phyloP scores from a whole-genome alignment of 169 alveolate genomes.

The Plasmodium inui region DNA sequence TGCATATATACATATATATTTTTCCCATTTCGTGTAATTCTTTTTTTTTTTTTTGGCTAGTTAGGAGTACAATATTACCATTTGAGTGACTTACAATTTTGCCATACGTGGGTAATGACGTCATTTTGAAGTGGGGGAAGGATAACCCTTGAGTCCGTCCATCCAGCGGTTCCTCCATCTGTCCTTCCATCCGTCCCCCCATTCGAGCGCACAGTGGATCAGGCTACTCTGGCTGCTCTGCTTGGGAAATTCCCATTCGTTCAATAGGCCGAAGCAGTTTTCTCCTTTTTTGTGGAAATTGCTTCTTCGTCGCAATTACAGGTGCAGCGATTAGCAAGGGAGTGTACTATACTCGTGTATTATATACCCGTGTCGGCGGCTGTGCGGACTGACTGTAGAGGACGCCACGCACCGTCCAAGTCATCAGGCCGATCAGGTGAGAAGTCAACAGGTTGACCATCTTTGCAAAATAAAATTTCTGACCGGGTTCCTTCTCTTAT shows the following conservation, averaged over 20 bases:
- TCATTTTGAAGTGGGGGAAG: not conserved
- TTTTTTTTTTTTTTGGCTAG: not conserved
- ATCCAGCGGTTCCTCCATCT: not conserved
- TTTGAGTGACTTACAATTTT: not conserved
- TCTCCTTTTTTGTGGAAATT: not conserved
- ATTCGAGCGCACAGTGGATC: not conserved
- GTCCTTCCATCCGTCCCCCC: not conserved
- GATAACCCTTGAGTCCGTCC: not conserved
- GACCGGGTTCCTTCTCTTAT: not conserved
- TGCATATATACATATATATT: not conserved
- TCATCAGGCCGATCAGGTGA: no score
- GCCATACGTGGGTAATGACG: not conserved
- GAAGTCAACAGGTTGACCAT: not conserved
- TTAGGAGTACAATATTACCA: not conserved
- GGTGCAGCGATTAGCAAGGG: not conserved
- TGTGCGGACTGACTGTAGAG: not conserved
- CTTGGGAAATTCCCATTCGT: not conserved
- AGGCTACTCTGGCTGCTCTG: not conserved
- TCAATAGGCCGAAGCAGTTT: not conserved
- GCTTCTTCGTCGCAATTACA: not conserved
- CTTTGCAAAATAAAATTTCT: slow-evolving; percentile 33
- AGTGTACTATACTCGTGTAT: no score
- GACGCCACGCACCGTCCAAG: not conserved
- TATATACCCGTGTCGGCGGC: not conserved
- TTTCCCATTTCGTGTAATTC: not conserved